Conservation (phyloP, 352 stramenopile species). For the Phytophthora litchii region DNA sequence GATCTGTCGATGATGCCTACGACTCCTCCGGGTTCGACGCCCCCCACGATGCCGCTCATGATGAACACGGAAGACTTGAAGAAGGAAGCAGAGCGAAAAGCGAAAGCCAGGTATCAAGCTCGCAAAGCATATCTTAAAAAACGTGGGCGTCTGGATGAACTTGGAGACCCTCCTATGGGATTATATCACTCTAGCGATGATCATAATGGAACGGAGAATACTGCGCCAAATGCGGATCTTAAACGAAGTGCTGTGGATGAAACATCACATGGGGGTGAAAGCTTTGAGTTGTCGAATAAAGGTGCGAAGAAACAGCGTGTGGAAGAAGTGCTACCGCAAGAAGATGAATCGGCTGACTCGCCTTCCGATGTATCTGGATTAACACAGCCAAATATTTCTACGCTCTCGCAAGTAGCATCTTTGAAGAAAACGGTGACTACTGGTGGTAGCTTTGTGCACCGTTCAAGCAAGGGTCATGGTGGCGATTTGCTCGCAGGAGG, state of each 20-base stretch:
- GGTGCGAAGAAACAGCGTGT: slow-evolving; percentile 23
- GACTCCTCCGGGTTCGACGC: slow-evolving; percentile 4
- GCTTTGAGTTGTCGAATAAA: slow-evolving; percentile 1
- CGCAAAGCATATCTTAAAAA: slow-evolving; percentile 41
- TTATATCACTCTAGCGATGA: slow-evolving; percentile 1
- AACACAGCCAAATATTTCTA: slow-evolving; percentile 5
- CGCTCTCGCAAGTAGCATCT: background rate
- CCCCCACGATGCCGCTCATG: slow-evolving; percentile 1
- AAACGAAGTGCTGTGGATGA: slow-evolving; percentile 18
- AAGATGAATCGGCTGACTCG: slow-evolving; percentile 1
- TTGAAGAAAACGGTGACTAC: background rate
- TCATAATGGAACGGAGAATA: background rate
- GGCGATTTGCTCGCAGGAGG: slow-evolving; percentile 38
- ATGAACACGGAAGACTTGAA: slow-evolving; percentile 21
- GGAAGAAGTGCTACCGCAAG: slow-evolving; percentile 10
- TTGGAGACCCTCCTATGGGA: slow-evolving; percentile 10
- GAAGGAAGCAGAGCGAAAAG: slow-evolving; percentile 28
- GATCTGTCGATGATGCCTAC: slow-evolving; percentile 5
- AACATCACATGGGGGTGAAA: background rate
- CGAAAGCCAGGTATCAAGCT: slow-evolving; percentile 29
- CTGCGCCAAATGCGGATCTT: background rate
- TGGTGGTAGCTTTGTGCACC: slow-evolving; percentile 25
- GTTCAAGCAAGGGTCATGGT: slow-evolving; percentile 24
- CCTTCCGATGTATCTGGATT: slow-evolving; percentile 20
- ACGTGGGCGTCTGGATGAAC: slow-evolving; percentile 29